Conservation (phyloP, 768 basidiomycete species). For the Lactarius sp. region DNA sequence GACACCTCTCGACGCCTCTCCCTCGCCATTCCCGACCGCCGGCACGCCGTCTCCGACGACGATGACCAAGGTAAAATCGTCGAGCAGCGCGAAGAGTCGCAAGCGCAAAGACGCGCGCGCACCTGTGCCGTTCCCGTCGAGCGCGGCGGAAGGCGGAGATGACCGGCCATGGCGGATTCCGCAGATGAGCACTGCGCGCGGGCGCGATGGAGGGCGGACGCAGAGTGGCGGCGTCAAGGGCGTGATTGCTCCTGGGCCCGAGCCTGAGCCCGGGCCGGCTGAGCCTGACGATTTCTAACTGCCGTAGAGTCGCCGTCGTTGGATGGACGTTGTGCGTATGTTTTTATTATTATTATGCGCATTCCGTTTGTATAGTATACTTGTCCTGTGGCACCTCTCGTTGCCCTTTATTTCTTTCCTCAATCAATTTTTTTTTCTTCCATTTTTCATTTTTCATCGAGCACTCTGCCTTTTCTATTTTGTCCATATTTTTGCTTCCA, state of each 20-base stretch:
- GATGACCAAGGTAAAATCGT: slow-evolving; percentile 26
- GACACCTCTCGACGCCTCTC: too few relatives aligned
- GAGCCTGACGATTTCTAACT: not conserved
- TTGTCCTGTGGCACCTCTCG: not conserved
- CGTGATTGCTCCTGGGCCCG: slow-evolving; percentile 39
- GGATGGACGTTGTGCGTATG: not conserved
- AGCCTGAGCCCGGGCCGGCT: not conserved
- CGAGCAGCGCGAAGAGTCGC: slow-evolving; percentile 35
- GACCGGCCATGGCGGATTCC: slow-evolving; percentile 31
- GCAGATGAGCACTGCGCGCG: slow-evolving; percentile 70
- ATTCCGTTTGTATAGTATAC: slow-evolving; percentile 2
- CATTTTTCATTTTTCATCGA: not conserved
- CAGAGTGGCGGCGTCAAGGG: slow-evolving; percentile 82
- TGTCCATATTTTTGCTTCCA: not conserved
- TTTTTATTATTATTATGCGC: slow-evolving; percentile 9
- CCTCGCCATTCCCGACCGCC: slow-evolving; percentile 11
- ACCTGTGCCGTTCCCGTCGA: slow-evolving; percentile 24
- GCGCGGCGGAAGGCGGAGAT: slow-evolving; percentile 17
- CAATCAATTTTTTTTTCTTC: not conserved
- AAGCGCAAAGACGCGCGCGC: slow-evolving; percentile 37
- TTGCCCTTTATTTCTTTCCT: not conserved
- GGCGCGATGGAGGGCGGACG: slow-evolving; percentile 75
- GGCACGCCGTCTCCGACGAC: slow-evolving; percentile 3
- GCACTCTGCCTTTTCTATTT: not conserved
- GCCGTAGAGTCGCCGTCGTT: not conserved